These are phyloP conservation scores for Ganoderma sp. DNA, from an alignment of 1,284 basidiomycete genomes.

Conservation along the genomic window DNA sequence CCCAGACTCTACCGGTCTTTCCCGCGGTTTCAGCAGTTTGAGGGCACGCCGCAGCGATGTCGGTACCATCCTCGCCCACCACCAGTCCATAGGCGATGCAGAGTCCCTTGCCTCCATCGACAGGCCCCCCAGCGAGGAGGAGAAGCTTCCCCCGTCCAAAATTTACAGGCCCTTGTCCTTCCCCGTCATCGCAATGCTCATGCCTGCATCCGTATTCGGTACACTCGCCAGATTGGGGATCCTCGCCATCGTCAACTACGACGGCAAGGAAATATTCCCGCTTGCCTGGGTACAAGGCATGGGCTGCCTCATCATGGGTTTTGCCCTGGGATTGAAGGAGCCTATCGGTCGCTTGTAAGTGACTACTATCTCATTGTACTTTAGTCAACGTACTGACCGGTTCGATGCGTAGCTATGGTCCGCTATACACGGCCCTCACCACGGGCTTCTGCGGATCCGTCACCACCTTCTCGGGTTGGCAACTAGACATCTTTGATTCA, in stretches of 20 bases:
- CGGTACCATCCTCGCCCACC: constrained; percentile 44
- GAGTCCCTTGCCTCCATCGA: constrained; percentile 58
- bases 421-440: constrained; percentile 86
- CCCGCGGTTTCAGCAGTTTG: neutral
- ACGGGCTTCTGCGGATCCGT: constrained; percentile 96
- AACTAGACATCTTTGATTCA: constrained; percentile 85
- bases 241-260: constrained; percentile 71
- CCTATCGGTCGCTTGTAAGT: constrained; percentile 78
- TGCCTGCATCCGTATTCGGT: constrained; percentile 82
- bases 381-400: neutral
- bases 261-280: constrained; percentile 80
- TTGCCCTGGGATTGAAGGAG: constrained; percentile 71
- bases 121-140: constrained; percentile 52
- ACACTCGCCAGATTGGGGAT: constrained; percentile 79
- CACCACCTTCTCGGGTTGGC: constrained; percentile 98
- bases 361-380: neutral
- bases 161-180: constrained; percentile 64
- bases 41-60: constrained; percentile 36
- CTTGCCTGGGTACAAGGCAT: constrained; percentile 88
- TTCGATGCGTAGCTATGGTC: constrained; percentile 69
- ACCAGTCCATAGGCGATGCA: constrained; percentile 44
- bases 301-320: constrained; percentile 94
- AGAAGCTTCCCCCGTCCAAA: constrained; percentile 51
- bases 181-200: constrained; percentile 72
- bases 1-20: neutral